Base-by-base conservation (phyloP, 1,284 basidiomycete genomes). In the Malassezia japonica region DNA sequence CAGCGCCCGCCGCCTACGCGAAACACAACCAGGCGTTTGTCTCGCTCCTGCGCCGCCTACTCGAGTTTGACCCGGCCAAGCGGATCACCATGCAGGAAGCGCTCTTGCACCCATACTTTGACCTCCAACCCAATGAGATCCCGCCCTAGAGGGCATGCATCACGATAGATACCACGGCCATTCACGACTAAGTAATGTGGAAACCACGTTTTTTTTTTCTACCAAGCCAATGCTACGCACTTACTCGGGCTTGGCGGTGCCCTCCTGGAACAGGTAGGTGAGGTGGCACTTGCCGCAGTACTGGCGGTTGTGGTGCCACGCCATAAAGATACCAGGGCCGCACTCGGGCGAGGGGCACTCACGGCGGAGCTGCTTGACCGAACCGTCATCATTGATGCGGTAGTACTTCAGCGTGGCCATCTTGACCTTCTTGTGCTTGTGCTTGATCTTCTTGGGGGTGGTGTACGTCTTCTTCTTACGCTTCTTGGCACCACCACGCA, bases 381-480 rank as follows among this genome's bases (percentile, higher is more conserved):
- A 94, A 76, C 92, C 94, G 73, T 96, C 91, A 52, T 87, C 89
- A 78, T 95, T 91, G 73, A 98, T 91, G 79, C 91, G 94, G 81
- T 96, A 96, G 82, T 94, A 96, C 79, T 96, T 95, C 76, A 98
- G 81, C 79, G 95, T 91, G 72, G 89, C 80, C 91, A 81, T 80
- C 94, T 92, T 98, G 81, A 95, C 89, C 82, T 95, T 94, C 82
- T 92, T 92, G 77, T 86, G 85, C 84, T 96, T 95, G 82, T 96
- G 91, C 84, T 96, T 96, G 82, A 95, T 83, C 82, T 96, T 96
- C 84, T 98, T 98, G 78, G 92, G 92, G 75, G 79, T 80, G 65
- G 90, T 89, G 86, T 94, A 94, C 53, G 87, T 90, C 84, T 96
- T 96, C 83, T 96, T 98, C 84, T 98, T 98, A 76, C 92, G 83